Percentiles rank a stretch among this genome's conserved stretches.
Conservation (phyloP, 148 eudicot genomes). For the Oxyria digyna region DNA sequence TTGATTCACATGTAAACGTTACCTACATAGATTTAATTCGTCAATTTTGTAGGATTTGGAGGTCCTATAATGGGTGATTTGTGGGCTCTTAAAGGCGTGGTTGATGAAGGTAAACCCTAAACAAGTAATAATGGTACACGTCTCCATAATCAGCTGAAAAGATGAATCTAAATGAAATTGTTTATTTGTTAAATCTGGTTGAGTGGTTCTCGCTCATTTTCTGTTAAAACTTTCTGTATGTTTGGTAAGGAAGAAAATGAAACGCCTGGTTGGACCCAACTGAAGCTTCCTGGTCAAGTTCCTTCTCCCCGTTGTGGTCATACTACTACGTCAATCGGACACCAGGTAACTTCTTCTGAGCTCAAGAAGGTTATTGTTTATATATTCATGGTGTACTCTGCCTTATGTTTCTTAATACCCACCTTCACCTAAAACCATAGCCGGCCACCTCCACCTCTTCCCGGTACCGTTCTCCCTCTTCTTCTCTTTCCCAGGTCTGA, state of each 20-base stretch:
- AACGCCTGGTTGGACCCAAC: constrained; percentile 94
- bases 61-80: constrained; percentile 97
- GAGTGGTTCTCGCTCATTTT: constrained; percentile 5
- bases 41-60: constrained; percentile 52
- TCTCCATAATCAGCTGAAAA: neutral
- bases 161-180: neutral
- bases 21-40: neutral
- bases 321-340: constrained; percentile 85
- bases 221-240: constrained; percentile 12
- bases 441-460: too few species aligned
- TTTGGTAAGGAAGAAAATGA: constrained; percentile 94
- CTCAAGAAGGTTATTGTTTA: neutral
- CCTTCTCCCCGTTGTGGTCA: constrained; percentile 94
- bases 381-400: neutral
- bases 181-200: neutral
- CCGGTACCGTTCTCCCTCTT: too few species aligned
- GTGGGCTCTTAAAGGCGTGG: constrained; percentile 94
- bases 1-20: neutral
- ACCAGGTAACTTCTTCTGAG: constrained; percentile 39
- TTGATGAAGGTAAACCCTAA: constrained; percentile 63
- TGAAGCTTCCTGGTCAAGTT: constrained; percentile 99
- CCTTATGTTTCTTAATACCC: neutral
- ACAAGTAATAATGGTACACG: neutral
- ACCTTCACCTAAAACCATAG: too few species aligned
- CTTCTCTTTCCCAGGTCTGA: too few species aligned